Evolutionary conservation across 2,329 filamentous ascomycete genomes (phyloP).

Genomic region (Triangularia setosa): DNA sequence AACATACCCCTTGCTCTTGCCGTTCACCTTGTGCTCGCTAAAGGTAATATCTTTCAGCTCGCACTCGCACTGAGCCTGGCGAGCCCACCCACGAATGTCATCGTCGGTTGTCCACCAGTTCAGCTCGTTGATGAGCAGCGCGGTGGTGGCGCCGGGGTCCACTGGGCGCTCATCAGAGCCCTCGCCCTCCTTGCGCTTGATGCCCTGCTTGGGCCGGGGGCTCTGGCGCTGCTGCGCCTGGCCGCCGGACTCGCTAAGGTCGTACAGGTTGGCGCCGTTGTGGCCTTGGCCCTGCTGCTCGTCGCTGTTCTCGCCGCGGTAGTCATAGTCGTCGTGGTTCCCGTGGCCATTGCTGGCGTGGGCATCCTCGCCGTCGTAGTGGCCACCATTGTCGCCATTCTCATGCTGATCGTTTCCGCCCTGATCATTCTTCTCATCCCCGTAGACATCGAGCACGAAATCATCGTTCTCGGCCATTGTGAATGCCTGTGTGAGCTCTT

Average conservation of each 20-base stretch:
- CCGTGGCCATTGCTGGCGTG: constrained; percentile 10
- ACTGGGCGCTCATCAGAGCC: constrained; percentile 56
- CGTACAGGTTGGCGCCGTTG: not conserved
- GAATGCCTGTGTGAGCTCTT: not conserved
- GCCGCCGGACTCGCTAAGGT: constrained; percentile 27
- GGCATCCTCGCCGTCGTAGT: constrained; percentile 36
- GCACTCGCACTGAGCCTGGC: constrained; percentile 73
- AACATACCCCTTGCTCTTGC: constrained; percentile 92
- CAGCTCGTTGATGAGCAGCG: constrained; percentile 82
- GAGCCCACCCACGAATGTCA: constrained; percentile 83
- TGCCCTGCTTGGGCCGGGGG: constrained; percentile 45
- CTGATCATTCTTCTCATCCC: constrained; percentile 49
- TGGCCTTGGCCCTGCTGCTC: constrained; percentile 35
- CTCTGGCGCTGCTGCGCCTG: constrained; percentile 28
- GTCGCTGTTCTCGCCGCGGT: constrained; percentile 32
- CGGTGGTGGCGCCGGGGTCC: constrained; percentile 59
- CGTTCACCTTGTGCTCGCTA: constrained; percentile 97
- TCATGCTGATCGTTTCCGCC: constrained; percentile 39
- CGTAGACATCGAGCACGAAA: constrained; percentile 71
- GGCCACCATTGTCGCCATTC: constrained; percentile 33
- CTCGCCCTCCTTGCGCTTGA: constrained; percentile 59
- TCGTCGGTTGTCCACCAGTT: constrained; percentile 98
- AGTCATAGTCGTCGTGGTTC: constrained; percentile 21
- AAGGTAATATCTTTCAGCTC: constrained; percentile 92
- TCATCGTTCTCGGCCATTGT: constrained; percentile 63